These are phyloP conservation scores for Podospora tetraspora DNA, from an alignment of 495 filamentous ascomycete genomes.

Conservation along the genomic window DNA sequence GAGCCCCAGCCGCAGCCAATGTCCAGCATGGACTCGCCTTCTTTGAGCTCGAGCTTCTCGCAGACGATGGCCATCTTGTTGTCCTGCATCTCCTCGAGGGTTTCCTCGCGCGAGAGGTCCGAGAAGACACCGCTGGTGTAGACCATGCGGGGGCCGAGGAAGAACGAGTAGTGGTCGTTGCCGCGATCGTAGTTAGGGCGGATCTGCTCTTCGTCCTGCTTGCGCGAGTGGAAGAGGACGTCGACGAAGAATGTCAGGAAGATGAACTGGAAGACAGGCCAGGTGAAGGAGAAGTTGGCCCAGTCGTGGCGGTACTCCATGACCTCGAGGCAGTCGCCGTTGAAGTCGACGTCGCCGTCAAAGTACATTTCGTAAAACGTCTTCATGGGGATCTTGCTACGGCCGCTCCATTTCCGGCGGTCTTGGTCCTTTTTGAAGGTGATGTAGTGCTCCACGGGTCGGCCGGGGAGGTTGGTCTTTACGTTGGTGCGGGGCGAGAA, in stretches of 20 bases:
- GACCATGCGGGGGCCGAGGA: conserved; percentile 84
- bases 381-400: conserved; percentile 76
- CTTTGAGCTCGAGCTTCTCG: conserved; percentile 72
- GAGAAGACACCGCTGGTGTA: conserved; percentile 80
- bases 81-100: conserved; percentile 78
- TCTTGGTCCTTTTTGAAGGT: conserved; percentile 74
- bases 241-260: conserved; percentile 60
- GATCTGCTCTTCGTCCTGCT: conserved; percentile 81
- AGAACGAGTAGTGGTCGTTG: conserved; percentile 85
- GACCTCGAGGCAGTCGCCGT: conserved; percentile 72
- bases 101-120: conserved; percentile 67
- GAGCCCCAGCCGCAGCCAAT: conserved; percentile 89
- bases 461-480: conserved; percentile 69
- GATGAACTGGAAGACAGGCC: conserved; percentile 49
- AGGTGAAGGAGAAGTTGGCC: conserved; percentile 76
- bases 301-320: conserved; percentile 84
- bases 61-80: conserved; percentile 83
- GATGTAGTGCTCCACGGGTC: conserved; percentile 77
- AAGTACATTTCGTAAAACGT: conserved; percentile 91
- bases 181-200: conserved; percentile 83
- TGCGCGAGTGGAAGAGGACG: conserved; percentile 70
- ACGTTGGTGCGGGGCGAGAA: conserved; percentile 70
- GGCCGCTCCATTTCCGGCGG: conserved; percentile 64
- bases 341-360: conserved; percentile 78
- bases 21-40: conserved; percentile 68